Percentiles rank a stretch among this genome's conserved stretches.
Evolutionary conservation across 2,329 filamentous ascomycete species (phyloP).

Genomic region (Atkinsonella hypoxylon): DNA sequence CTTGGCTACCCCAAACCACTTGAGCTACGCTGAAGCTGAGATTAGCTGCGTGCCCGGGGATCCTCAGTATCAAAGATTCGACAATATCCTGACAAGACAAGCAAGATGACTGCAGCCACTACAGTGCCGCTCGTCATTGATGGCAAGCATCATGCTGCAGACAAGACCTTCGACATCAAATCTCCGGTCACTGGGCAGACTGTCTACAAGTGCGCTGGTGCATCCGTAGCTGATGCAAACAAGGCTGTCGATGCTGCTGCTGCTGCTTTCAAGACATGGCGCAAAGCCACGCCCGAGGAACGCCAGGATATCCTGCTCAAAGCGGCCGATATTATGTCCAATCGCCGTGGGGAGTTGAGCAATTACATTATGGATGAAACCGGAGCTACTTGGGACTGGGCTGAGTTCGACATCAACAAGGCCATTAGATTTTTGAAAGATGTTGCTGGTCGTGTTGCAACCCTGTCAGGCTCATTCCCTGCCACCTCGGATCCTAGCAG

Average conservation of each 20-base stretch:
- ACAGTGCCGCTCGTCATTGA: constrained; percentile 30
- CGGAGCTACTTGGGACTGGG: constrained; percentile 26
- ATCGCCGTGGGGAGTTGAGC: constrained; percentile 46
- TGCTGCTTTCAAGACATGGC: constrained; percentile 60
- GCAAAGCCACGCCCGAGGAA: constrained; percentile 42
- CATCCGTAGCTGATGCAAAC: constrained; percentile 42
- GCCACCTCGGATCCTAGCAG: constrained; percentile 16
- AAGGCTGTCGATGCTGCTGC: constrained; percentile 42
- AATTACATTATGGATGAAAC: constrained; percentile 45
- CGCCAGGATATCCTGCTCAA: constrained; percentile 61
- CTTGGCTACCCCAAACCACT: too few species aligned
- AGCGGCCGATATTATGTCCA: constrained; percentile 52
- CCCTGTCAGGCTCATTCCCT: constrained; percentile 27
- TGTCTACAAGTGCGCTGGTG: constrained; percentile 43
- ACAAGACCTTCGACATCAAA: constrained; percentile 41
- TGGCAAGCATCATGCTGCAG: constrained; percentile 31
- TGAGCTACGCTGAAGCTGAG: too few species aligned
- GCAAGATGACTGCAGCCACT: background rate
- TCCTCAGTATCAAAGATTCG: background rate
- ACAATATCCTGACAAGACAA: background rate
- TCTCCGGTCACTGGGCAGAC: constrained; percentile 41
- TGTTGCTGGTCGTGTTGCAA: constrained; percentile 29
- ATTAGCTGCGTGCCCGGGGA: background rate
- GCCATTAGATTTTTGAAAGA: constrained; percentile 29
- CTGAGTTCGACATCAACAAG: constrained; percentile 25